These are phyloP conservation scores for Ceratocystis lukuohia DNA, from an alignment of 2,329 filamentous ascomycete genomes.

Conservation along the genomic window DNA sequence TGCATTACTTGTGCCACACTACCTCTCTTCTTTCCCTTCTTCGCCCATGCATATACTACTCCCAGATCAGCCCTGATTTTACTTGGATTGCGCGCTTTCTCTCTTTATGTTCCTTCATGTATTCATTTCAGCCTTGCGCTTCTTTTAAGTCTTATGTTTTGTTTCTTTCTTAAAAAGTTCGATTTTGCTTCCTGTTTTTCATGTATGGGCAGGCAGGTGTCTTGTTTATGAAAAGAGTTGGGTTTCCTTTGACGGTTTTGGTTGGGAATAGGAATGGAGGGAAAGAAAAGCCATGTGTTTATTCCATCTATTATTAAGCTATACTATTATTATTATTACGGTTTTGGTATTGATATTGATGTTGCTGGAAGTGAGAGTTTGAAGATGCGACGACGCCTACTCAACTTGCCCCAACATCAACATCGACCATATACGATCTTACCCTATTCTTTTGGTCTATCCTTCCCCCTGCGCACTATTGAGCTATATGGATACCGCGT, in stretches of 20 bases:
- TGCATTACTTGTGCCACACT: background rate
- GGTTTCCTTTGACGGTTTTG: background rate
- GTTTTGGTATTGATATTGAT: background rate
- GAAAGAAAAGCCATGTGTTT: background rate
- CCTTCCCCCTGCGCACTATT: background rate
- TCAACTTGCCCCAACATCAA: background rate
- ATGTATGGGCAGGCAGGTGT: background rate
- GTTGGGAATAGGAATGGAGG: background rate
- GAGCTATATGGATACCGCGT: background rate
- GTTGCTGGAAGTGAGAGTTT: background rate
- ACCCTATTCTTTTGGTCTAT: too few species aligned
- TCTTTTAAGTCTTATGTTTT: background rate
- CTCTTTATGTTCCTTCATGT: background rate
- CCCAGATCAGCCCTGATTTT: background rate
- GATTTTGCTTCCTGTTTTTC: slow-evolving; percentile 4
- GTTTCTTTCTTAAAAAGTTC: background rate
- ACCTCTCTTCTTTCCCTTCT: background rate
- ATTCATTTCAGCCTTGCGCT: background rate
- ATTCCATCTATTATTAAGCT: background rate
- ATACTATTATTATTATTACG: background rate
- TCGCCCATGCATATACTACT: background rate
- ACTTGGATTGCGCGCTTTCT: background rate
- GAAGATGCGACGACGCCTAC: background rate
- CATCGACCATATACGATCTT: background rate
- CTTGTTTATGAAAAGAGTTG: slow-evolving; percentile 9